phyloP scores from a whole-genome alignment of 2,329 filamentous ascomycete species.

The Plenodomus lindquistii region DNA sequence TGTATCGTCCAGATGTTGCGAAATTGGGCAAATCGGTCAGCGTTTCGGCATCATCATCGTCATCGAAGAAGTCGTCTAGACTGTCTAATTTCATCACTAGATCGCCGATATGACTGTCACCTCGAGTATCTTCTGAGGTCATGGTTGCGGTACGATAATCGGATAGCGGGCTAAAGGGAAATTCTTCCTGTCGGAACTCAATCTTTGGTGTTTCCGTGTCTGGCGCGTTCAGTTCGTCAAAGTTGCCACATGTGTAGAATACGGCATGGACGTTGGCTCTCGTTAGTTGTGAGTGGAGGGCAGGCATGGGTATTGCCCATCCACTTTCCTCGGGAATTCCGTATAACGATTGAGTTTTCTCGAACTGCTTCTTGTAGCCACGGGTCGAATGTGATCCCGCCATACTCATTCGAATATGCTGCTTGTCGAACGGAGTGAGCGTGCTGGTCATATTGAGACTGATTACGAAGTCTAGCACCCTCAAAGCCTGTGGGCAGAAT shows the following conservation, averaged over 20 bases:
- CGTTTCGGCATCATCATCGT: conserved; percentile 45
- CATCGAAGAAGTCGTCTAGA: conserved; percentile 60
- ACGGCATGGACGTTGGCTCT: conserved; percentile 92
- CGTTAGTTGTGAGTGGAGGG: conserved; percentile 83
- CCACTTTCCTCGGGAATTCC: conserved; percentile 95
- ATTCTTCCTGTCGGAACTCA: conserved; percentile 90
- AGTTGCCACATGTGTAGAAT: conserved; percentile 83
- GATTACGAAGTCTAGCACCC: conserved; percentile 93
- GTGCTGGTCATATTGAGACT: conserved; percentile 91
- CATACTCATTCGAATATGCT: conserved; percentile 98
- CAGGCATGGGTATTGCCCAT: conserved; percentile 94
- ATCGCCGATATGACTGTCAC: conserved; percentile 77
- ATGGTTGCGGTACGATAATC: conserved; percentile 84
- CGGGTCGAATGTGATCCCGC: conserved; percentile 79
- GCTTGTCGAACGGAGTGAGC: conserved; percentile 77
- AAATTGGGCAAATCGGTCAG: conserved; percentile 40
- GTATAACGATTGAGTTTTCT: conserved; percentile 90
- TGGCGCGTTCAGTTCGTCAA: conserved; percentile 53
- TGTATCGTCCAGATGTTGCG: conserved; percentile 37
- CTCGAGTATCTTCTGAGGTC: conserved; percentile 81
- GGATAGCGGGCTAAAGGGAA: conserved; percentile 71
- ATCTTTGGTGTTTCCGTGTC: conserved; percentile 78
- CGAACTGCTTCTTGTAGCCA: conserved; percentile 89
- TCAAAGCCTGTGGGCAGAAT: conserved; percentile 87
- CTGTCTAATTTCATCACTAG: conserved; percentile 67